Percentiles rank a stretch among this genome's conserved stretches.
Evolutionary conservation across 345 rosid genomes (phyloP).

Genomic region (Acer saccharum): DNA sequence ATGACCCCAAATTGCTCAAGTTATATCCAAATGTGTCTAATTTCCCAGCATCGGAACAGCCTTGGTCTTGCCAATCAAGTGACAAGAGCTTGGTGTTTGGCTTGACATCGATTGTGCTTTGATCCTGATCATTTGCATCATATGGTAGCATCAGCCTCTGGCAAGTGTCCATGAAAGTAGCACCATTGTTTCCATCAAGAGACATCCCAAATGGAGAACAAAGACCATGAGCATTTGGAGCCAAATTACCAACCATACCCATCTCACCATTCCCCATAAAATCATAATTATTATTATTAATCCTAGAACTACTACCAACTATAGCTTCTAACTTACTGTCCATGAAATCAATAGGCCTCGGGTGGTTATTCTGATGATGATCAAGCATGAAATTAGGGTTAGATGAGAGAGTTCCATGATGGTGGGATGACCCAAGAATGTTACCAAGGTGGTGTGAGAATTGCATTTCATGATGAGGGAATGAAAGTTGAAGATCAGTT

Average conservation of each 20-base stretch:
- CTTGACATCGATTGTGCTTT: constrained; percentile 60
- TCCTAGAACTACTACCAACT: constrained; percentile 45
- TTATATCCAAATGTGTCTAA: constrained; percentile 38
- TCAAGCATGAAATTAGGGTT: constrained; percentile 35
- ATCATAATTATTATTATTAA: constrained; percentile 53
- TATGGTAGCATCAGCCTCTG: constrained; percentile 66
- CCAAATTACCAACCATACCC: constrained; percentile 32
- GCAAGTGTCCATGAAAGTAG: constrained; percentile 55
- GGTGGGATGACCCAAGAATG: constrained; percentile 24
- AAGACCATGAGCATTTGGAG: constrained; percentile 37
- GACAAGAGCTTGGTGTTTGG: constrained; percentile 69
- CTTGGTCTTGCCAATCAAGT: constrained; percentile 85
- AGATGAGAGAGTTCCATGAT: constrained; percentile 22
- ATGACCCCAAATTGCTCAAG: constrained; percentile 49
- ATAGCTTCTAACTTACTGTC: constrained; percentile 48
- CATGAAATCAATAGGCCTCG: constrained; percentile 51
- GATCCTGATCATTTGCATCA: constrained; percentile 44
- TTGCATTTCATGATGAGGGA: constrained; percentile 43
- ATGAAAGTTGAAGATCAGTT: constrained; percentile 63
- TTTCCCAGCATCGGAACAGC: constrained; percentile 56
- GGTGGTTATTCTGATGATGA: constrained; percentile 10
- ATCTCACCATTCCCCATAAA: constrained; percentile 48
- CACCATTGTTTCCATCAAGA: constrained; percentile 40
- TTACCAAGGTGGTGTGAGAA: constrained; percentile 49
- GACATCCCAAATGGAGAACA: constrained; percentile 52